Percentiles rank a stretch among this genome's conserved stretches.
Conservation (phyloP, 2,329 filamentous ascomycete genomes). For the Clarireedia paspali region DNA sequence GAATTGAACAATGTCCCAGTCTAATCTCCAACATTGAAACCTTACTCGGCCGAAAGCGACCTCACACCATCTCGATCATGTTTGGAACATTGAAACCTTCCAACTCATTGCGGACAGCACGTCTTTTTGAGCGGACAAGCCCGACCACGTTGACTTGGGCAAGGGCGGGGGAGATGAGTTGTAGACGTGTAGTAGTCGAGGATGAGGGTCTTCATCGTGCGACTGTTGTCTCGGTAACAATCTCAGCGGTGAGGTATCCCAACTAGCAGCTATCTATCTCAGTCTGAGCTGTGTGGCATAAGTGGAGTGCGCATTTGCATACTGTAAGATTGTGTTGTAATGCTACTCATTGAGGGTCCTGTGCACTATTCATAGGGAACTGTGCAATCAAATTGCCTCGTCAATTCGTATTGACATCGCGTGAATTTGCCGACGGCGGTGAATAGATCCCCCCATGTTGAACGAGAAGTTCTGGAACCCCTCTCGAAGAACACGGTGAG, state of each 20-base stretch:
- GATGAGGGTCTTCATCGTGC: neutral
- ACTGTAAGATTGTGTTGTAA: constrained; percentile 8
- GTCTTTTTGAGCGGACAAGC: neutral
- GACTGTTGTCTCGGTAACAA: constrained; percentile 8
- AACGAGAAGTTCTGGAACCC: constrained; percentile 5
- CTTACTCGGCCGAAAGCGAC: neutral
- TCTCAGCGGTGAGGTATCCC: constrained; percentile 9
- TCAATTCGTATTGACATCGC: neutral
- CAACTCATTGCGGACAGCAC: neutral
- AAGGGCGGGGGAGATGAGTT: constrained; percentile 2
- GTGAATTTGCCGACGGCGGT: constrained; percentile 3
- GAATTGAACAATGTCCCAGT: neutral
- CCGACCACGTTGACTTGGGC: constrained; percentile 4
- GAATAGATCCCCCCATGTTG: constrained; percentile 8
- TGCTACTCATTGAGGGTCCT: neutral
- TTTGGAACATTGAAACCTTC: neutral
- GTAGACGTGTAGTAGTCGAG: constrained; percentile 3
- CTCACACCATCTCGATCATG: neutral
- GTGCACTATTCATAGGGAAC: neutral
- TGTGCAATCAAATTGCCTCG: neutral
- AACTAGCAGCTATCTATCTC: constrained; percentile 4
- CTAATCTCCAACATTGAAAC: neutral
- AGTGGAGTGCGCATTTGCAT: constrained; percentile 9
- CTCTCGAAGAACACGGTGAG: constrained; percentile 5
- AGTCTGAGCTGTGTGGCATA: neutral